Percentiles rank a stretch among this genome's conserved stretches.
phyloP scores from a whole-genome alignment of 768 basidiomycete species.

The Pisolithus albus region DNA sequence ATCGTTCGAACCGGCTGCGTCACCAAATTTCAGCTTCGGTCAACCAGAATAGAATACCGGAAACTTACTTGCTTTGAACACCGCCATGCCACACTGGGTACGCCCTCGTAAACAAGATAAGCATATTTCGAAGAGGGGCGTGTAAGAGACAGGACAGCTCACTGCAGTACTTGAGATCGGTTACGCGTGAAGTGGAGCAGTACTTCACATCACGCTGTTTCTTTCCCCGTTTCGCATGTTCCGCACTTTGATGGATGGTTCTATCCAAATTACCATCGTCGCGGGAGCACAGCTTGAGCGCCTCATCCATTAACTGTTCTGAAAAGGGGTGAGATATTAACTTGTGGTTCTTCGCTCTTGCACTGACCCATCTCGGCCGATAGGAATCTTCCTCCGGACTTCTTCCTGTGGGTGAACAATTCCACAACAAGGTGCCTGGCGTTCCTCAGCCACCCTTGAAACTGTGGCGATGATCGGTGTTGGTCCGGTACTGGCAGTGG shows the following conservation, averaged over 20 bases:
- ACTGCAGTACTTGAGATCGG: constrained; percentile 7
- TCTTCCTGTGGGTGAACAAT: not conserved
- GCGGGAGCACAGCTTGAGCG: constrained; percentile 1
- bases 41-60: not conserved
- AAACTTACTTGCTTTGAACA: constrained; percentile 4
- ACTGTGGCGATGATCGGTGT: no score
- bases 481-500: no score
- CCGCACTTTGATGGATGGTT: constrained; percentile 1
- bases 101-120: not conserved
- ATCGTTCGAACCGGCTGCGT: not conserved
- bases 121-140: not conserved
- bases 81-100: not conserved
- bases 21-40: not conserved
- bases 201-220: constrained; percentile 10
- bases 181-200: constrained; percentile 5
- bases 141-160: not conserved
- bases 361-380: constrained; percentile 2
- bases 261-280: not conserved
- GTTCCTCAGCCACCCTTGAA: not conserved
- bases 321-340: not conserved
- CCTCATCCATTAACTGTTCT: constrained; percentile 3
- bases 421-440: not conserved
- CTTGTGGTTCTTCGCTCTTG: not conserved
- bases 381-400: not conserved
- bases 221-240: constrained; percentile 6